Evolutionary conservation across 2,329 filamentous ascomycete genomes (phyloP).

Genomic region (Pseudofabraea citricarpa): DNA sequence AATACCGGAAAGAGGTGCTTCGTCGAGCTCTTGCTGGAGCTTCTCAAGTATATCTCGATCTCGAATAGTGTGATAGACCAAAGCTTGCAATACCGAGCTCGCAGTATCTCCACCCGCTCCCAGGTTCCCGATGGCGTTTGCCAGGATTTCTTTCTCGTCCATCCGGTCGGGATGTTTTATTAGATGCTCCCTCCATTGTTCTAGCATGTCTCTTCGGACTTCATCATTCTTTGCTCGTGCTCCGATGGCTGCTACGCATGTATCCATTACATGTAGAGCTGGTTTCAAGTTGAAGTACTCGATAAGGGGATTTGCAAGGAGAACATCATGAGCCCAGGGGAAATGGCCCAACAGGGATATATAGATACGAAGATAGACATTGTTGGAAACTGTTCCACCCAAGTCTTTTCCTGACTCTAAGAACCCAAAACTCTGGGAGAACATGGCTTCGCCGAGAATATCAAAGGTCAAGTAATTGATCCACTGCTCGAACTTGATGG

Average conservation of each 20-base stretch:
- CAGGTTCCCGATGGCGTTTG: constrained; percentile 29
- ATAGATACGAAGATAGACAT: constrained; percentile 25
- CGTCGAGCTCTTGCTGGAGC: constrained; percentile 21
- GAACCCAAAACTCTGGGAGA: constrained; percentile 29
- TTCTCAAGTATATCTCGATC: constrained; percentile 19
- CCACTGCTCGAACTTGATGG: constrained; percentile 34
- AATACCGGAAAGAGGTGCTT: constrained; percentile 10
- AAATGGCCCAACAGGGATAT: constrained; percentile 30
- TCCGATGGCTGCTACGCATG: constrained; percentile 26
- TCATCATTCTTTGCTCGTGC: constrained; percentile 28
- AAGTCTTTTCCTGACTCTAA: constrained; percentile 28
- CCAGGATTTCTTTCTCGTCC: constrained; percentile 29
- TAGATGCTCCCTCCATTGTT: constrained; percentile 30
- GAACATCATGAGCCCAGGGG: constrained; percentile 29
- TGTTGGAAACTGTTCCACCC: constrained; percentile 32
- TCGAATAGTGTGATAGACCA: constrained; percentile 31
- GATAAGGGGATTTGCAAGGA: constrained; percentile 33
- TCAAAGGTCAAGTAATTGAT: constrained; percentile 35
- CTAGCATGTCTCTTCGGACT: constrained; percentile 30
- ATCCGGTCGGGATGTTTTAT: constrained; percentile 29
- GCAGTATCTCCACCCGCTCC: constrained; percentile 35
- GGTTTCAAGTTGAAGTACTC: constrained; percentile 30
- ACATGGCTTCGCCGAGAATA: constrained; percentile 30
- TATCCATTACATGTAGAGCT: constrained; percentile 34
- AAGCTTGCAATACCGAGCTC: constrained; percentile 28